A percentile compares a stretch with the other conserved stretches of the same genome.
Evolutionary conservation across 2,329 filamentous ascomycete species (phyloP).

Genomic region (Fusarium foetens): DNA sequence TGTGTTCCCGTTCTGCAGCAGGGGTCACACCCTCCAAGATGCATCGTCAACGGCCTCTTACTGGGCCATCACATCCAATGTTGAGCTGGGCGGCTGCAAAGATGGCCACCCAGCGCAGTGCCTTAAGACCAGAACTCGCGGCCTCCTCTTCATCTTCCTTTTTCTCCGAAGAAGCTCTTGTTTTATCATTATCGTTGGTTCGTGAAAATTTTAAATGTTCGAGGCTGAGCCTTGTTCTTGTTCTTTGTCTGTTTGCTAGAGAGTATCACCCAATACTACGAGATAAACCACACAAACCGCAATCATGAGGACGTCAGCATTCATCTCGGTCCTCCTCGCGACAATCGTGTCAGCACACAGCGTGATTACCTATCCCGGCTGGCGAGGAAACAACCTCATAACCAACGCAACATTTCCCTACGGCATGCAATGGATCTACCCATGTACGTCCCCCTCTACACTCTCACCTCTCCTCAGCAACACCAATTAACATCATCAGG

Average conservation of each 20-base stretch:
- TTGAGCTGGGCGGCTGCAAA: constrained; percentile 39
- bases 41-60: constrained; percentile 41
- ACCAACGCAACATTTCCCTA: constrained; percentile 83
- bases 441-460: constrained; percentile 71
- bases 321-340: constrained; percentile 56
- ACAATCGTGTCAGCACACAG: constrained; percentile 73
- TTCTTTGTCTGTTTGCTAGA: background rate
- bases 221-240: constrained; percentile 34
- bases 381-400: constrained; percentile 86
- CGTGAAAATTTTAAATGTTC: constrained; percentile 17
- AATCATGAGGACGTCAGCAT: constrained; percentile 60
- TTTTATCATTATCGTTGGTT: background rate
- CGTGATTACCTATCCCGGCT: constrained; percentile 87
- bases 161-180: constrained; percentile 14
- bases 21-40: constrained; percentile 37
- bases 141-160: constrained; percentile 26
- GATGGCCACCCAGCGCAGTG: constrained; percentile 16
- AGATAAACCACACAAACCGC: background rate
- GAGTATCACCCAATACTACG: background rate
- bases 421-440: constrained; percentile 96
- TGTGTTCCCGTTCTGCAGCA: constrained; percentile 26
- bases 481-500: constrained; percentile 62
- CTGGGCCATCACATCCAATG: constrained; percentile 36
- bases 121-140: constrained; percentile 42
- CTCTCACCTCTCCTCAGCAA: background rate